Conservation (phyloP, 2,329 filamentous ascomycete species). For the Parasarocladium wereldwijsianum region DNA sequence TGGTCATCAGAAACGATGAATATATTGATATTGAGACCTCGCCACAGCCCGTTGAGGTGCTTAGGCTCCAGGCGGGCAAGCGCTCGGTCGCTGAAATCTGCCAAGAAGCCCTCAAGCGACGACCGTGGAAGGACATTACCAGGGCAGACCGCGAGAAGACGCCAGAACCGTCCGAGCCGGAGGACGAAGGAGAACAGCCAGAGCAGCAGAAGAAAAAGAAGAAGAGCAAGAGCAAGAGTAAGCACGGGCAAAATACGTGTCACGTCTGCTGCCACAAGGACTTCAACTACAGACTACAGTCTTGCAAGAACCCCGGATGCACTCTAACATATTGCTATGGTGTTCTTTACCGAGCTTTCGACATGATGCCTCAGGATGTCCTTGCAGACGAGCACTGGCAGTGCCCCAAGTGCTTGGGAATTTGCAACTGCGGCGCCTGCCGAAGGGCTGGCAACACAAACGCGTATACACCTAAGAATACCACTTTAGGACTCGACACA, state of each 20-base stretch:
- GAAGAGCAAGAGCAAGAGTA: constrained; percentile 40
- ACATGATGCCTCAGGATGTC: constrained; percentile 69
- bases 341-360: constrained; percentile 81
- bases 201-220: constrained; percentile 24
- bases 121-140: constrained; percentile 73
- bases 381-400: constrained; percentile 75
- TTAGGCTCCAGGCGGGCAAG: constrained; percentile 49
- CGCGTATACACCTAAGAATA: constrained; percentile 77
- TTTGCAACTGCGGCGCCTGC: constrained; percentile 79
- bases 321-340: constrained; percentile 77
- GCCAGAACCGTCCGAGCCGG: constrained; percentile 34
- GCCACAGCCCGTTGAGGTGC: constrained; percentile 56
- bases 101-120: constrained; percentile 66
- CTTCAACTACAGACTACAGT: constrained; percentile 70
- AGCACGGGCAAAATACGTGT: constrained; percentile 47
- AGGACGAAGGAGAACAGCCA: constrained; percentile 46
- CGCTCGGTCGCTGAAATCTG: constrained; percentile 87
- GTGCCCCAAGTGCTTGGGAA: constrained; percentile 72
- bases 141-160: constrained; percentile 37
- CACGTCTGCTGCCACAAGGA: constrained; percentile 76
- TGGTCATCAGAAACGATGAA: constrained; percentile 61
- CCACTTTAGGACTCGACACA: constrained; percentile 81
- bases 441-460: constrained; percentile 49
- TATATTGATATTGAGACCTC: constrained; percentile 50
- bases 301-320: constrained; percentile 58